These are phyloP conservation scores for Globisporangium sylvaticum DNA, from an alignment of 352 stramenopile genomes.

Conservation along the genomic window DNA sequence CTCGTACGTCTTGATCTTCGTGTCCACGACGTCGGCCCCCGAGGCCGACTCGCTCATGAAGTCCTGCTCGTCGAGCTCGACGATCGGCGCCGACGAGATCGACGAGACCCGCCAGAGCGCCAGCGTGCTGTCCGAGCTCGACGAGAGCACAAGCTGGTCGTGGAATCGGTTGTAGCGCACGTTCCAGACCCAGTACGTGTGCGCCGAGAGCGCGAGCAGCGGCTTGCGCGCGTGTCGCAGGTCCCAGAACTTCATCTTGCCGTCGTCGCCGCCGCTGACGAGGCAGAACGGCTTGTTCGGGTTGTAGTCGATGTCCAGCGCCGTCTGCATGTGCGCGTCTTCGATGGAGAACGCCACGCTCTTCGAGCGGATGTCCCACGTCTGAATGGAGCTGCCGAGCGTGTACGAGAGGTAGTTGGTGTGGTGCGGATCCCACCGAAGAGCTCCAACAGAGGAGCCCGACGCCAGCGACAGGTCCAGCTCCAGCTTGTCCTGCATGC, in stretches of 20 bases:
- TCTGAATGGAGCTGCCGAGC: conserved; percentile 55
- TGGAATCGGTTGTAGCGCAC: conserved; percentile 98
- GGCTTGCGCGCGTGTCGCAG: conserved; percentile 76
- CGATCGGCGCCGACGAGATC: conserved; percentile 94
- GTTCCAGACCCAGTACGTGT: conserved; percentile 91
- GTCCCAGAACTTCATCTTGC: conserved; percentile 98
- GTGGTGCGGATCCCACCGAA: conserved; percentile 87
- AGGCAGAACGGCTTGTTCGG: conserved; percentile 95
- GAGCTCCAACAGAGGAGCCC: conserved; percentile 23
- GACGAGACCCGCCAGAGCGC: conserved; percentile 96
- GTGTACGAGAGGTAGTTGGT: conserved; percentile 57
- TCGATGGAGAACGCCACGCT: conserved; percentile 39
- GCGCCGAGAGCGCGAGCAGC: conserved; percentile 83
- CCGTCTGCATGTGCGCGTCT: conserved; percentile 56
- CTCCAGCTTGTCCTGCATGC: conserved; percentile 37
- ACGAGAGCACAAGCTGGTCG: conserved; percentile 95
- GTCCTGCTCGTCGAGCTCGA: conserved; percentile 89
- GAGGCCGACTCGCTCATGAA: conserved; percentile 58
- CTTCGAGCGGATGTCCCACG: conserved; percentile 66
- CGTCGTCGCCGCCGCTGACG: conserved; percentile 91
- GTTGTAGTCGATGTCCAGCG: conserved; percentile 95
- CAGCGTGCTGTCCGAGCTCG: conserved; percentile 90
- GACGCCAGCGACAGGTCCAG: conserved; percentile 47
- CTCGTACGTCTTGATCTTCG: conserved; percentile 87
- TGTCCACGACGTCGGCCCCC: conserved; percentile 58